Base-by-base conservation (phyloP, 495 filamentous ascomycete species). In the Neurospora sp. region DNA sequence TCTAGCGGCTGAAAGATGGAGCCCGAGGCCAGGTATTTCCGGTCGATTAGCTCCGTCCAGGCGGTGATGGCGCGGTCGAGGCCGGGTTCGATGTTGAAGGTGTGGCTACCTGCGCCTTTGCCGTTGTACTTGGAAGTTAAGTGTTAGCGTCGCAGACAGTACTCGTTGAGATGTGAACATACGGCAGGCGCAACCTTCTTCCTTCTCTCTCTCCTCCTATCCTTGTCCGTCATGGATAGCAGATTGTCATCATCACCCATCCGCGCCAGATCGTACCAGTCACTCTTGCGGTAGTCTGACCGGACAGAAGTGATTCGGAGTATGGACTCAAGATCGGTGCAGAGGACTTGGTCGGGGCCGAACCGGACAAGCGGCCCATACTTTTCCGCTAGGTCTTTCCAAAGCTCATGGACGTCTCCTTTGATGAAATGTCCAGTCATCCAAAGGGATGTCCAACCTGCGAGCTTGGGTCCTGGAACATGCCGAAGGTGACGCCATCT, bases 21-120 rank as follows among this genome's bases (percentile, higher is more conserved):
- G 9, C 42, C 41, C 61, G 82, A 86, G 68, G 80, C 82, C 68
- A 89, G 80, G 73, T 85, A 88, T 74, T 89, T 83, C 3, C 72
- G 84, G 78, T 88, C 75, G 41, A 81, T 76, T 4, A 76, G 4
- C 68, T 74, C 83, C 77, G 71, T 81, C 79, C 71, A 85, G 79
- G 71, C 83, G 75, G 69, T 82, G 78, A 81, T 84, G 82, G 73
- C 84, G 76, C 75, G 82, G 83, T 73, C 83, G 76, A 72, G 85
- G 80, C 77, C 89, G 82, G 37, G 74, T 71, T 87, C 84, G 74
- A 87, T 83, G 41, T 80, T 80, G 53, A 83, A 59, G 10, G 20
- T 59, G 48, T 59, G 48, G 48, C 20, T 27, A 0, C 48, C 82
- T 76, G 85, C 85, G 68, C 85, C 80, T 75, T 71, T 79, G 70